phyloP scores from a whole-genome alignment of 2,329 filamentous ascomycete species.

The Aspergillus sp. region DNA sequence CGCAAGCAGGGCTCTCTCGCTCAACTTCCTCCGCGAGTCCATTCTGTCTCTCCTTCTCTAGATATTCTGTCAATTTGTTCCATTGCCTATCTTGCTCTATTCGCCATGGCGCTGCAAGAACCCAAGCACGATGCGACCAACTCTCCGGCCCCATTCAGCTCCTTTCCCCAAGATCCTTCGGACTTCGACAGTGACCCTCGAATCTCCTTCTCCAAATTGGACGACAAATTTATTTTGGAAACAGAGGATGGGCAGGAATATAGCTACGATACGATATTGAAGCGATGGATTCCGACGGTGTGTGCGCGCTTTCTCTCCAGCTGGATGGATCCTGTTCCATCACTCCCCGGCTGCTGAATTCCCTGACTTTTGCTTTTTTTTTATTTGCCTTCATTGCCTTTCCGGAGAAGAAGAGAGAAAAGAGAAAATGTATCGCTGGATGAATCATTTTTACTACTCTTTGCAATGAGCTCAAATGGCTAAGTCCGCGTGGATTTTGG shows the following conservation, averaged over 20 bases:
- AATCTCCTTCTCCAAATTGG: conserved; percentile 81
- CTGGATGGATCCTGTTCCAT: conserved; percentile 8
- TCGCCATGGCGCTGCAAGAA: conserved; percentile 24
- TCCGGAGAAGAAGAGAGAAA: neutral
- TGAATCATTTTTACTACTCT: conserved; percentile 6
- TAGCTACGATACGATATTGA: conserved; percentile 71
- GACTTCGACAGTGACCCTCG: conserved; percentile 77
- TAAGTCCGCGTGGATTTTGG: conserved; percentile 20
- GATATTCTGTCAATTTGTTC: neutral
- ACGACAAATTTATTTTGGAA: conserved; percentile 80
- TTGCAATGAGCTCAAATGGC: conserved; percentile 18
- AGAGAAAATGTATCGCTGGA: neutral
- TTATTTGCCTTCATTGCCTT: neutral
- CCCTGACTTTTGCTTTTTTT: neutral
- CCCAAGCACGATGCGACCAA: conserved; percentile 19
- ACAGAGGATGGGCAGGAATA: conserved; percentile 82
- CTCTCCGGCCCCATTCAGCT: conserved; percentile 21
- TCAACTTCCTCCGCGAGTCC: neutral
- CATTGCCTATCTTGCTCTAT: neutral
- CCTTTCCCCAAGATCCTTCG: conserved; percentile 57
- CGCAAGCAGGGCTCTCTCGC: neutral
- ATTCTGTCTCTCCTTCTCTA: neutral
- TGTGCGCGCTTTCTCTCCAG: conserved; percentile 27
- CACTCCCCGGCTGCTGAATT: conserved; percentile 18
- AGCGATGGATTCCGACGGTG: conserved; percentile 73